Conservation (phyloP, 768 basidiomycete species). For the Fistulinella prunicolor region DNA sequence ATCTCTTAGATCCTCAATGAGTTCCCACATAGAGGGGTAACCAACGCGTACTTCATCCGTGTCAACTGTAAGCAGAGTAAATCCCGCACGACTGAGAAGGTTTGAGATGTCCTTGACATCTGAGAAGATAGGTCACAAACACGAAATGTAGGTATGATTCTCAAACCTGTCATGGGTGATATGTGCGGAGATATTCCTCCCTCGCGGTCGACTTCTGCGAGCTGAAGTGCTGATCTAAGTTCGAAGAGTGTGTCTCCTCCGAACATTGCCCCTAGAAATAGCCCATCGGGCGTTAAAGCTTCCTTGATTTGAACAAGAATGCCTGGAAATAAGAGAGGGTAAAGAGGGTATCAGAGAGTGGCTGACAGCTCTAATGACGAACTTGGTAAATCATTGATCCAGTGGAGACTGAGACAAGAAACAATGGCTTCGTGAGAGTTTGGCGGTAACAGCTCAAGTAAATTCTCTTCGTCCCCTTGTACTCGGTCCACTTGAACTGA, state of each 20-base stretch:
- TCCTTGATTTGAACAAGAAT: slow-evolving; percentile 83
- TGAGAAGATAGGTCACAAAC: slow-evolving; percentile 30
- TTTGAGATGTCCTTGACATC: slow-evolving; percentile 93
- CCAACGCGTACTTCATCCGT: slow-evolving; percentile 87
- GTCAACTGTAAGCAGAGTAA: slow-evolving; percentile 91
- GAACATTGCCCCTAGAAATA: slow-evolving; percentile 92
- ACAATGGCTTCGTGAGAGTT: slow-evolving; percentile 90
- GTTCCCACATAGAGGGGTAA: slow-evolving; percentile 96
- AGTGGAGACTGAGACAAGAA: slow-evolving; percentile 89
- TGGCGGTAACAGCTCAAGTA: slow-evolving; percentile 60
- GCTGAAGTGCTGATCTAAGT: slow-evolving; percentile 88
- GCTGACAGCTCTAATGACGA: slow-evolving; percentile 13
- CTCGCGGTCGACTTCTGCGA: slow-evolving; percentile 90
- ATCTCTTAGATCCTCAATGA: slow-evolving; percentile 87
- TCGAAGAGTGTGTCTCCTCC: slow-evolving; percentile 97
- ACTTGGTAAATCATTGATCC: slow-evolving; percentile 98
- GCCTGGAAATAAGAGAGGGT: slow-evolving; percentile 42
- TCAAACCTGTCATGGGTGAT: slow-evolving; percentile 94
- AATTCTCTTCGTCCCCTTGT: slow-evolving; percentile 79
- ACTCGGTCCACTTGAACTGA: slow-evolving; percentile 76
- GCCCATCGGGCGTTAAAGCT: slow-evolving; percentile 83
- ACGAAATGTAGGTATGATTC: not conserved
- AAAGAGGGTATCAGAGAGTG: slow-evolving; percentile 1
- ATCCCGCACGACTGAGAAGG: slow-evolving; percentile 88
- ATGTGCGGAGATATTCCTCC: slow-evolving; percentile 96